These are phyloP conservation scores for Fusarium azukiicola DNA, from an alignment of 2,329 filamentous ascomycete species.

Conservation along the genomic window DNA sequence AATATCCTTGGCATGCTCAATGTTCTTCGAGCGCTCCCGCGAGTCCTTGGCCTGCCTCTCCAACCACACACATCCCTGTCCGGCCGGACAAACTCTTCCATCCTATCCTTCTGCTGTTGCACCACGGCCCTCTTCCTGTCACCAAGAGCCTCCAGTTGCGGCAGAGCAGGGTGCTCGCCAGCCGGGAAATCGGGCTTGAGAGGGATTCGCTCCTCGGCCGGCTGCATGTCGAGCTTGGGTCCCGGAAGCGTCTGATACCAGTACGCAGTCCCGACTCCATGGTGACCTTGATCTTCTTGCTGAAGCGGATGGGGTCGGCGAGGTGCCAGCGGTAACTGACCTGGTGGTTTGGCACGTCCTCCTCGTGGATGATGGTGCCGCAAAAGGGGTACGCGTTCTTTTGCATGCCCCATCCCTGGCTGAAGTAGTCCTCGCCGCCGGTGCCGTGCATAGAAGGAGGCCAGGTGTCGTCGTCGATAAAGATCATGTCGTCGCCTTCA, in stretches of 20 bases:
- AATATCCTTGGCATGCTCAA: conserved; percentile 30
- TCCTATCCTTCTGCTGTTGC: conserved; percentile 44
- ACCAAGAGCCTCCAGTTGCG: conserved; percentile 25
- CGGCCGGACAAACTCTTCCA: conserved; percentile 46
- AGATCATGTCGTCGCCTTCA: conserved; percentile 62
- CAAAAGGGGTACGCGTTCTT: conserved; percentile 60
- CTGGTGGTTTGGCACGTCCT: conserved; percentile 57
- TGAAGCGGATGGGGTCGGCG: conserved; percentile 58
- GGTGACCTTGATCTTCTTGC: conserved; percentile 54
- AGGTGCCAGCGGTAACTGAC: conserved; percentile 60
- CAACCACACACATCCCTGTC: conserved; percentile 52
- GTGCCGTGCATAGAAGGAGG: conserved; percentile 60
- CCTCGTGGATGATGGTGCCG: conserved; percentile 60
- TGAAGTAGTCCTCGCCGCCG: conserved; percentile 59
- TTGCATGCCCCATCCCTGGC: conserved; percentile 62
- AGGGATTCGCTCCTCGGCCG: conserved; percentile 50
- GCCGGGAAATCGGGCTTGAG: conserved; percentile 45
- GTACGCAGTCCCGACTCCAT: conserved; percentile 58
- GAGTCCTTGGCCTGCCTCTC: conserved; percentile 48
- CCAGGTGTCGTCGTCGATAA: conserved; percentile 61
- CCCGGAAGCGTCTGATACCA: conserved; percentile 60
- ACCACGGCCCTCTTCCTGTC: conserved; percentile 29
- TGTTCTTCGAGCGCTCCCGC: conserved; percentile 38
- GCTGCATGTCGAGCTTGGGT: conserved; percentile 55
- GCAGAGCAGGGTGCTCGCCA: conserved; percentile 29